Conservation (phyloP, 768 basidiomycete genomes). For the Boletus huronensis region DNA sequence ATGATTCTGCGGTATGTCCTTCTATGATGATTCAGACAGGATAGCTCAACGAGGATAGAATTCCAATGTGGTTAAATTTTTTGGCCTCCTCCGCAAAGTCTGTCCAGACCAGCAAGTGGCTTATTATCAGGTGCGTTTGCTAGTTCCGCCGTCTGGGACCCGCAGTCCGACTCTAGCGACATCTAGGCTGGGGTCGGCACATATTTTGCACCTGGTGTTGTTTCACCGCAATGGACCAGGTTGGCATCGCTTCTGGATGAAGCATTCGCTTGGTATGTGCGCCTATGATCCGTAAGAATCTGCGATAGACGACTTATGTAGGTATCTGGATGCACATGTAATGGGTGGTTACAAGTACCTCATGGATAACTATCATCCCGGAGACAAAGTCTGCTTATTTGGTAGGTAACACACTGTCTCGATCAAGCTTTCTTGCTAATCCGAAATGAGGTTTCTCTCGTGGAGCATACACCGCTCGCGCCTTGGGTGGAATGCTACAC, state of each 20-base stretch:
- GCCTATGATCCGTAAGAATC: not conserved
- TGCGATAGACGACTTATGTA: constrained; percentile 20
- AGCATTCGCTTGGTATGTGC: constrained; percentile 66
- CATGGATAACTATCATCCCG: constrained; percentile 72
- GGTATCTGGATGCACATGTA: constrained; percentile 71
- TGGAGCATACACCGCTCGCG: constrained; percentile 63
- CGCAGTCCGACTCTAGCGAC: not conserved
- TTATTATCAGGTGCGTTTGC: constrained; percentile 63
- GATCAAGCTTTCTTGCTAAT: constrained; percentile 11
- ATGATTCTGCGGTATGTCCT: constrained; percentile 41
- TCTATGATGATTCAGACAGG: not conserved
- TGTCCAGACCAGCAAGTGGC: constrained; percentile 48
- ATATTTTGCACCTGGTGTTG: constrained; percentile 60
- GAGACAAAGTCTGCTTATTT: constrained; percentile 74
- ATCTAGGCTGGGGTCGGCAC: constrained; percentile 45
- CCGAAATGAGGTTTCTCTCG: constrained; percentile 65
- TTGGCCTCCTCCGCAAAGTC: constrained; percentile 62
- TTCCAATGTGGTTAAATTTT: constrained; percentile 70
- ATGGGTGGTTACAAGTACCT: constrained; percentile 73
- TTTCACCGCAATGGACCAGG: constrained; percentile 58
- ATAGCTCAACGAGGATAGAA: constrained; percentile 36
- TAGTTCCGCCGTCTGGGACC: not conserved
- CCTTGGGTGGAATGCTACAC: constrained; percentile 70
- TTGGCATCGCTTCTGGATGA: constrained; percentile 59
- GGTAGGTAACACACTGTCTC: constrained; percentile 36